Conservation (phyloP, 371 early-diverging fungal genomes). For the Mortierella sp. region DNA sequence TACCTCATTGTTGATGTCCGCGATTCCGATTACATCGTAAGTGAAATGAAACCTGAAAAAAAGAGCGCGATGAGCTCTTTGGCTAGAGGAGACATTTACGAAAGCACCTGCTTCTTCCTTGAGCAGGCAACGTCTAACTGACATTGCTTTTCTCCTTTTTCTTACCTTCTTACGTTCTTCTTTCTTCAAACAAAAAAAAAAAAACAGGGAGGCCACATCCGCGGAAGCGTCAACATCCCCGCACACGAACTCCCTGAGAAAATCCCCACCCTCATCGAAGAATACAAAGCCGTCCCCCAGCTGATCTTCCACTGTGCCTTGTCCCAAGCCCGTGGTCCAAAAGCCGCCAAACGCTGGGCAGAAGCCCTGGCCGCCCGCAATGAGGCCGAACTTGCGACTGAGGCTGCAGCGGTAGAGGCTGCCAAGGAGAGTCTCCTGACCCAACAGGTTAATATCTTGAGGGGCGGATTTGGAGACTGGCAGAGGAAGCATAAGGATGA, state of each 20-base stretch:
- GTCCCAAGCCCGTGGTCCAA: constrained; percentile 90
- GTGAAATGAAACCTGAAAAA: background rate
- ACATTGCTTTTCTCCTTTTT: no score
- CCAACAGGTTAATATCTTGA: constrained; percentile 71
- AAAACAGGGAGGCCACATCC: constrained; percentile 87
- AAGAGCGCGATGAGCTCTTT: no score
- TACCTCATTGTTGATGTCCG: constrained; percentile 89
- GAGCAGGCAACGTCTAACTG: no score
- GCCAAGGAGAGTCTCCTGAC: background rate
- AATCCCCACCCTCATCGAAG: constrained; percentile 62
- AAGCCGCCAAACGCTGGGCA: constrained; percentile 81
- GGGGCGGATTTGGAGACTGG: constrained; percentile 84
- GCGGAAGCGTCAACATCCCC: constrained; percentile 82
- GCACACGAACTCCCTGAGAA: constrained; percentile 68
- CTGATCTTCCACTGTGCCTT: constrained; percentile 90
- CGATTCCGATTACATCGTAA: constrained; percentile 79
- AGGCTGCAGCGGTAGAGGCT: constrained; percentile 18
- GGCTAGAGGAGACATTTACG: no score
- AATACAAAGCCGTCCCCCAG: constrained; percentile 71
- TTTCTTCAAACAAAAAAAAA: background rate
- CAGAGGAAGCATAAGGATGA: constrained; percentile 69
- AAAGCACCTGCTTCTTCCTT: background rate
- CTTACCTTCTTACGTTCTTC: background rate
- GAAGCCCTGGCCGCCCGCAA: constrained; percentile 62
- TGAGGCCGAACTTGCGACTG: constrained; percentile 34